Evolutionary conservation across 208 protist genomes (phyloP).

Genomic region (Acanthamoeba royreba): DNA sequence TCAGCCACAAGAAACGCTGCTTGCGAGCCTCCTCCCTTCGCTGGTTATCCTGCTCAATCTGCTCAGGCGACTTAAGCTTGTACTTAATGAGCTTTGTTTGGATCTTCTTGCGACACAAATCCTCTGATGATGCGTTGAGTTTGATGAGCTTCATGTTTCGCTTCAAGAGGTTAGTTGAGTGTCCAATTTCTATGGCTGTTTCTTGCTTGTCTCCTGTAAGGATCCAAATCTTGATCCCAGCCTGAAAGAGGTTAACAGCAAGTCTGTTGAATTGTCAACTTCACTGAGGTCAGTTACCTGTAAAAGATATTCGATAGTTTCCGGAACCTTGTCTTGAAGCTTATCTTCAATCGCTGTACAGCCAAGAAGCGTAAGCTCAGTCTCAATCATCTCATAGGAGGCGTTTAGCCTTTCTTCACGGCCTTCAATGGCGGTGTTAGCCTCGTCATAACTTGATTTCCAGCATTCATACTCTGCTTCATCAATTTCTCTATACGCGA

Average conservation of each 20-base stretch:
- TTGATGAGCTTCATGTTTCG: background rate
- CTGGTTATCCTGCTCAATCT: background rate
- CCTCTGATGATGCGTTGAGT: background rate
- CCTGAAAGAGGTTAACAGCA: too few species aligned
- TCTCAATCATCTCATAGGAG: slow-evolving; percentile 70
- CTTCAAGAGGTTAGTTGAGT: slow-evolving; percentile 1
- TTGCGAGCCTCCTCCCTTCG: background rate
- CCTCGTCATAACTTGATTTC: background rate
- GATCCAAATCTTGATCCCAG: slow-evolving; percentile 91
- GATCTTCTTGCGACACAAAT: background rate
- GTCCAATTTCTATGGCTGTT: slow-evolving; percentile 65
- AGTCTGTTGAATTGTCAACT: too few species aligned
- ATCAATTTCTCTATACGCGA: background rate
- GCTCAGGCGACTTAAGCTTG: background rate
- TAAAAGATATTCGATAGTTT: slow-evolving; percentile 86
- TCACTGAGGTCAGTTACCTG: too few species aligned
- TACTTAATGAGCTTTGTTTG: background rate
- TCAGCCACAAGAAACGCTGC: background rate
- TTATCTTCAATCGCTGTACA: slow-evolving; percentile 93
- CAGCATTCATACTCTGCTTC: background rate
- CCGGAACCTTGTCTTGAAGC: slow-evolving; percentile 92
- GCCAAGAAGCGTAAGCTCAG: slow-evolving; percentile 82
- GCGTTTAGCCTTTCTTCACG: background rate
- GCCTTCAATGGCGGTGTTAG: background rate
- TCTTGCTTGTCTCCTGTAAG: slow-evolving; percentile 95